Conservation (phyloP, 2,329 filamentous ascomycete genomes). For the Colletotrichum echinochloae region DNA sequence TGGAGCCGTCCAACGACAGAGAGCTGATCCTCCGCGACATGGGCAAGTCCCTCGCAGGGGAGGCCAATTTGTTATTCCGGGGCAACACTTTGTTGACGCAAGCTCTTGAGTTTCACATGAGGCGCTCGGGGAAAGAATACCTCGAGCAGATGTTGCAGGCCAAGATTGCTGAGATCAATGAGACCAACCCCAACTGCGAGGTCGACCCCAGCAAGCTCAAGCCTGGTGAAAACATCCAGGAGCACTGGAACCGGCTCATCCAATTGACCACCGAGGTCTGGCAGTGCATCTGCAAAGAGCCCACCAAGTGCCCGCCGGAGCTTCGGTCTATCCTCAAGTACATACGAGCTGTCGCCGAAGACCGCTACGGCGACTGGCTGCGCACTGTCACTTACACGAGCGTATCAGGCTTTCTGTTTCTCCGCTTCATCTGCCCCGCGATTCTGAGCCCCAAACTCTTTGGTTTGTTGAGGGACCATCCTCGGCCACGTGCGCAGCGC, state of each 20-base stretch:
- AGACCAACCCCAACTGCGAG: slow-evolving; percentile 91
- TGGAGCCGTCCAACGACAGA: slow-evolving; percentile 71
- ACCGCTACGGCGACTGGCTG: slow-evolving; percentile 92
- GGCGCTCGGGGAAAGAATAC: slow-evolving; percentile 91
- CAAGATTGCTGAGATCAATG: slow-evolving; percentile 89
- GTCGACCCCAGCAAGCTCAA: slow-evolving; percentile 87
- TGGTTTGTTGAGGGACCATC: slow-evolving; percentile 84
- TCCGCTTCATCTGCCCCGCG: slow-evolving; percentile 96
- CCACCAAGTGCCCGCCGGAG: slow-evolving; percentile 80
- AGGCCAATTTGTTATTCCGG: slow-evolving; percentile 94
- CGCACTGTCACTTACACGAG: slow-evolving; percentile 92
- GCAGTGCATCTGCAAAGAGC: slow-evolving; percentile 84
- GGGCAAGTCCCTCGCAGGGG: slow-evolving; percentile 82
- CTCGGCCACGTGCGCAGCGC: slow-evolving; percentile 83
- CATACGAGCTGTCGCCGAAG: slow-evolving; percentile 90
- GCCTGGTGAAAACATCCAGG: slow-evolving; percentile 76
- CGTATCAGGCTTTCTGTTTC: slow-evolving; percentile 93
- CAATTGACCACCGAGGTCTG: slow-evolving; percentile 85
- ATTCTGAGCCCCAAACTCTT: slow-evolving; percentile 96
- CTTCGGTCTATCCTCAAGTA: slow-evolving; percentile 89
- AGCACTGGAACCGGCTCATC: slow-evolving; percentile 85
- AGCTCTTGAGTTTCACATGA: slow-evolving; percentile 95
- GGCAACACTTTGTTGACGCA: slow-evolving; percentile 96
- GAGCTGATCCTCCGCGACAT: slow-evolving; percentile 81
- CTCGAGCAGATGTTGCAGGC: slow-evolving; percentile 88